Base-by-base conservation (phyloP, 2,329 filamentous ascomycete genomes). In the Dactylellina parvicollis region DNA sequence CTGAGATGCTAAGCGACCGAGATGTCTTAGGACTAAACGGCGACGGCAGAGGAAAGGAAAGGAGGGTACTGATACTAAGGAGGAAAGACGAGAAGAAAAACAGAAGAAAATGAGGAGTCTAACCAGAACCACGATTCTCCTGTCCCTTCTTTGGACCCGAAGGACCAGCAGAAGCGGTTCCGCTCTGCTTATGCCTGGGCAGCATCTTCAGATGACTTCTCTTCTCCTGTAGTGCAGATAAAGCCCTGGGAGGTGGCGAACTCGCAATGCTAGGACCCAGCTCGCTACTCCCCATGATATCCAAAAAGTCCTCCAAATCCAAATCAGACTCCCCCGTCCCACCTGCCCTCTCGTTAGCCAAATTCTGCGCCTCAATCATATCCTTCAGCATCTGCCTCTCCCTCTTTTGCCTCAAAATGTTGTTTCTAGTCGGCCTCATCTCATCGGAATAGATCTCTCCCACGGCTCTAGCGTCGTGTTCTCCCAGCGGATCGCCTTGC, bases 11-110 rank as follows among this genome's bases (percentile, higher is more conserved):
- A n/a, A n/a, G n/a, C n/a, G n/a, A n/a, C n/a, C n/a, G n/a, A n/a
- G n/a, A n/a, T n/a, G n/a, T n/a, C n/a, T n/a, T n/a, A n/a, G n/a
- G n/a, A n/a, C 30, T 12, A 32, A 32, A 5, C 30, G 30, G 30
- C 12, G 30, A 32, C 5, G 12, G 12, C 5, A 32, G 30, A 32
- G 30, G 3, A 38, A 9, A 38, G 4, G n/a, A n/a, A n/a, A n/a
- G n/a, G 14, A 14, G 14, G 30, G 30, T 7, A 7, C 14, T 34
- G 7, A 14, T 34, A 34, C 7, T 14, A 14, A 7, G 30, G 30
- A 14, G 14, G 30, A 42, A 74, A 42, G 50, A 36, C 49, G 38
- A 64, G 62, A 28, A 70, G 50, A 44, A 59, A 44, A 14, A 44
- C 34, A 55, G 61, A 65, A 50, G 28, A 34, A 26, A 34, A 34